Conservation (phyloP, 108 stramenopile species). For the Nitzschia sp. region DNA sequence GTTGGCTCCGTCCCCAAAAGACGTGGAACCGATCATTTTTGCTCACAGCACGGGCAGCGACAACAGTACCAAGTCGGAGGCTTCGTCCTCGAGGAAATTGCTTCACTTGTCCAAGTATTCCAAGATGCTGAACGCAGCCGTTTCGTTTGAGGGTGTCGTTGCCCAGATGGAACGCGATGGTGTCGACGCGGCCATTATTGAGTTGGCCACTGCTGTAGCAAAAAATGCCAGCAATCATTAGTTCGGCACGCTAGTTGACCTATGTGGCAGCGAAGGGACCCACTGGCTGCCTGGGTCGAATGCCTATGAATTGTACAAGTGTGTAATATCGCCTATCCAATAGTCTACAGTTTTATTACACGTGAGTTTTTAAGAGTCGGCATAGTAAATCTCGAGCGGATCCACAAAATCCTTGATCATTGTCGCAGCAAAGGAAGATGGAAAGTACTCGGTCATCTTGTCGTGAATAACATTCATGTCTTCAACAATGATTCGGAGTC, state of each 20-base stretch:
- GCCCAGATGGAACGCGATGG: constrained; percentile 21
- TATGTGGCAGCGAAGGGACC: no score
- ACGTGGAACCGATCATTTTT: constrained; percentile 6
- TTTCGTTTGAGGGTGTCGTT: constrained; percentile 13
- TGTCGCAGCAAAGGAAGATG: constrained; percentile 47
- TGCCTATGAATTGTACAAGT: no score
- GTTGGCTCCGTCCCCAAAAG: constrained; percentile 2
- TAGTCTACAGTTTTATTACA: not conserved
- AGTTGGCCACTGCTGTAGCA: not conserved
- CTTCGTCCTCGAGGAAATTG: not conserved
- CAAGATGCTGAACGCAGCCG: constrained; percentile 10
- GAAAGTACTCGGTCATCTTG: constrained; percentile 51
- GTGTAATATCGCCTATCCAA: no score
- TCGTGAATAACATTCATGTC: constrained; percentile 48
- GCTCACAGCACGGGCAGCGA: not conserved
- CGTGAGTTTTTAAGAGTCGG: constrained; percentile 5
- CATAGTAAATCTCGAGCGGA: constrained; percentile 51
- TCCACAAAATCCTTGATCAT: constrained; percentile 62
- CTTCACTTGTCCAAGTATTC: constrained; percentile 23
- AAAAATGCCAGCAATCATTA: no score
- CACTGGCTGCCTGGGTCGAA: no score
- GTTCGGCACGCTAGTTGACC: no score
- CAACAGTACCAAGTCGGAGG: not conserved
- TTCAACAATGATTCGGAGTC: constrained; percentile 62
- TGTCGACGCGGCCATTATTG: constrained; percentile 15